Evolutionary conservation across 2,329 filamentous ascomycete species (phyloP).

Genomic region (Phoma sp.): DNA sequence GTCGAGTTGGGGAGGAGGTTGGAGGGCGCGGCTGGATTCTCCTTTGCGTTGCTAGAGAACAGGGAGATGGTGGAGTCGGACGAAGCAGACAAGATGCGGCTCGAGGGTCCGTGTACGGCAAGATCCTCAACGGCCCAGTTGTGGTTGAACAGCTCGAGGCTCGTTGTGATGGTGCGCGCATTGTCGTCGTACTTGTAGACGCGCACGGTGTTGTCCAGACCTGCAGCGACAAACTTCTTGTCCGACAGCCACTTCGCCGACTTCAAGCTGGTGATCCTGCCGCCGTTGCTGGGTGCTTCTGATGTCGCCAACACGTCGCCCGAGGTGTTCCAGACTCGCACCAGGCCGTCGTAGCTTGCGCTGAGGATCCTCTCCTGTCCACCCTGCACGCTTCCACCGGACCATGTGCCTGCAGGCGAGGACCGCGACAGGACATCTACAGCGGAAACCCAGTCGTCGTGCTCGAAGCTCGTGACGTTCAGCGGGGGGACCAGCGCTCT

Average conservation of each 20-base stretch:
- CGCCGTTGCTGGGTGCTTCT: slow-evolving; percentile 67
- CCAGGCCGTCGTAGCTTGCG: slow-evolving; percentile 88
- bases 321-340: slow-evolving; percentile 86
- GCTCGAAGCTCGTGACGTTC: slow-evolving; percentile 90
- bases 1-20: slow-evolving; percentile 71
- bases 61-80: slow-evolving; percentile 84
- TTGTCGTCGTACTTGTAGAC: slow-evolving; percentile 87
- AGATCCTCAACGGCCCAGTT: slow-evolving; percentile 75
- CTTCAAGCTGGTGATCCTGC: slow-evolving; percentile 72
- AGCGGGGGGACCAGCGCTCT: slow-evolving; percentile 87
- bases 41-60: slow-evolving; percentile 82
- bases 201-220: slow-evolving; percentile 83
- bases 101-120: slow-evolving; percentile 74
- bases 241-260: slow-evolving; percentile 82
- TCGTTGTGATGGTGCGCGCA: slow-evolving; percentile 68
- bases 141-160: slow-evolving; percentile 85
- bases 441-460: slow-evolving; percentile 94
- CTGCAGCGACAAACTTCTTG: slow-evolving; percentile 79
- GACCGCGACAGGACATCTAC: slow-evolving; percentile 79
- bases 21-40: slow-evolving; percentile 75
- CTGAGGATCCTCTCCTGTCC: slow-evolving; percentile 80
- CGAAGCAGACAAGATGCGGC: slow-evolving; percentile 83
- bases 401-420: slow-evolving; percentile 66
- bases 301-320: slow-evolving; percentile 85
- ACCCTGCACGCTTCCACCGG: slow-evolving; percentile 54